Conservation (phyloP, 352 stramenopile species). For the Pilasporangium apinafurcum region DNA sequence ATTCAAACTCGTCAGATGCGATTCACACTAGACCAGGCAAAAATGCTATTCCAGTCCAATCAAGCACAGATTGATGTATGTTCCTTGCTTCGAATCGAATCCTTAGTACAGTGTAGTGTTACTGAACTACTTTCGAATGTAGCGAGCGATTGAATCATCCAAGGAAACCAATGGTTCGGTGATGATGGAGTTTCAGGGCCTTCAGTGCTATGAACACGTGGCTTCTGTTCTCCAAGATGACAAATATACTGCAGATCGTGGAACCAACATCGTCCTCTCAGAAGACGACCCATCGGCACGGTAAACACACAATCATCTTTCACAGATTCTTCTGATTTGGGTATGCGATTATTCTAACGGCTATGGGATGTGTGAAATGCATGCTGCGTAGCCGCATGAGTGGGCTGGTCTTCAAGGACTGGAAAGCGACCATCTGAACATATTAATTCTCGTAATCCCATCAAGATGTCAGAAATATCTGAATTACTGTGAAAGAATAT, state of each 20-base stretch:
- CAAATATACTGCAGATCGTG: constrained; percentile 10
- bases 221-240: constrained; percentile 12
- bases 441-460: not conserved
- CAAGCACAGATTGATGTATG: not conserved
- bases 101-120: not conserved
- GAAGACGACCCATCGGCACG: constrained; percentile 14
- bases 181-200: constrained; percentile 53
- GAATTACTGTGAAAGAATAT: too few relatives aligned
- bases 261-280: constrained; percentile 19
- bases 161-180: constrained; percentile 31
- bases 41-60: constrained; percentile 21
- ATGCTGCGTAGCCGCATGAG: constrained; percentile 14
- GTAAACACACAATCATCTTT: constrained; percentile 10
- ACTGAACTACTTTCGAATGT: not conserved
- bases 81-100: not conserved
- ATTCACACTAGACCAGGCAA: constrained; percentile 25
- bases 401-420: constrained; percentile 44
- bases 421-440: constrained; percentile 35
- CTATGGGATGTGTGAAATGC: not conserved
- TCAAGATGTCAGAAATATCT: constrained; percentile 6
- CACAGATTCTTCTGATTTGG: not conserved
- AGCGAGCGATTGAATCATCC: constrained; percentile 26
- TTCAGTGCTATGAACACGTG: constrained; percentile 9
- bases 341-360: not conserved
- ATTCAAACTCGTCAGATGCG: constrained; percentile 50